A percentile compares a stretch with the other conserved stretches of the same genome.
phyloP scores from a whole-genome alignment of 768 basidiomycete genomes.

The Flagelloscypha sp. region DNA sequence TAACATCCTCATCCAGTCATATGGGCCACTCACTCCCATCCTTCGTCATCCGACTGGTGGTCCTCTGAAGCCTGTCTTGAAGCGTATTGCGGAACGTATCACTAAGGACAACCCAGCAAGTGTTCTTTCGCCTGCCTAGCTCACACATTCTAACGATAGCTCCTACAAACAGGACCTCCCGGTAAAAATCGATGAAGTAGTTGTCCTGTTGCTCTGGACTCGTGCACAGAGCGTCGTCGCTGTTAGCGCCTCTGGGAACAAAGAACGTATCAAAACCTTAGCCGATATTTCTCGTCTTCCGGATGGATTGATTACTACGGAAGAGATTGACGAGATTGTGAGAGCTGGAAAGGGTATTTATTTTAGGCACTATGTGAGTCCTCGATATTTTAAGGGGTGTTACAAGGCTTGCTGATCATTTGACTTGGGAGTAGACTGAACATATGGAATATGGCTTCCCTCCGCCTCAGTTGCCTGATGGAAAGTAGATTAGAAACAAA shows the following conservation, averaged over 20 bases:
- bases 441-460: conserved; percentile 30
- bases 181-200: conserved; percentile 13
- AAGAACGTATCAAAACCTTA: conserved; percentile 21
- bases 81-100: conserved; percentile 23
- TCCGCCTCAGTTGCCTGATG: conserved; percentile 21
- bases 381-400: background rate
- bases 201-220: conserved; percentile 26
- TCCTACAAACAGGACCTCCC: no score
- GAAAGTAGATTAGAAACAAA: background rate
- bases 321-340: conserved; percentile 27
- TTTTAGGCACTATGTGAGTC: conserved; percentile 26
- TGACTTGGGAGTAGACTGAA: conserved; percentile 16
- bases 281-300: conserved; percentile 21
- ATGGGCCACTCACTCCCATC: conserved; percentile 28
- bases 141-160: no score
- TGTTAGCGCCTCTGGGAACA: conserved; percentile 25
- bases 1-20: conserved; percentile 29
- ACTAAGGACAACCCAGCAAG: conserved; percentile 13
- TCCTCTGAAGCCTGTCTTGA: conserved; percentile 29
- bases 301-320: conserved; percentile 19
- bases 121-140: no score
- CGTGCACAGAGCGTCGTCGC: conserved; percentile 23
- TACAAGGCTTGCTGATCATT: conserved; percentile 2
- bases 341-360: conserved; percentile 26
- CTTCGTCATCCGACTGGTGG: conserved; percentile 18